phyloP scores from a whole-genome alignment of 164 flowering plant genomes.

The Chimonanthus salicifolius region DNA sequence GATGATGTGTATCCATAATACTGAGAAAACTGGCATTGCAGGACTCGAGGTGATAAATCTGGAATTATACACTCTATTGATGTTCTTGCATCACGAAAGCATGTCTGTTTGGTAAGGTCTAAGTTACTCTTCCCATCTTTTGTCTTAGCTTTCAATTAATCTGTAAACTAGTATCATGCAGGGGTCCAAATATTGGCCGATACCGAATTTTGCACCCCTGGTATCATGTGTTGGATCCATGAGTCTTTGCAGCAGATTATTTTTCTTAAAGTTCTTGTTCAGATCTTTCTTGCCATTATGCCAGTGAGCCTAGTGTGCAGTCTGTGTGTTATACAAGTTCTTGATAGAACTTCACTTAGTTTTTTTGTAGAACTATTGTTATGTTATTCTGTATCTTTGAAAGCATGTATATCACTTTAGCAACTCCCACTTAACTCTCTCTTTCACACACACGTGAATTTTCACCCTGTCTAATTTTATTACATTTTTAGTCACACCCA shows the following conservation, averaged over 20 bases:
- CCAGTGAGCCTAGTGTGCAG: background rate
- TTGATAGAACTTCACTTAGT: no score
- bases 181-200: background rate
- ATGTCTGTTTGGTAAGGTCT: conserved; percentile 62
- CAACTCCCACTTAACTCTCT: no score
- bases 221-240: background rate
- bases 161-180: background rate
- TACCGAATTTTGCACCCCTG: no score
- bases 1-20: background rate
- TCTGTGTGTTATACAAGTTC: background rate
- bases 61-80: conserved; percentile 90
- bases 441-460: no score
- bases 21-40: conserved; percentile 22
- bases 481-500: no score
- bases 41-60: conserved; percentile 44
- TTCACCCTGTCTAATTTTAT: no score
- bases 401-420: no score
- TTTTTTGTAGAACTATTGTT: no score
- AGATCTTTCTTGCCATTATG: background rate
- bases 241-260: background rate
- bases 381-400: no score
- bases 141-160: background rate
- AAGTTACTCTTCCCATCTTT: background rate
- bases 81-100: conserved; percentile 90
- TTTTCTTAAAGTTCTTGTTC: background rate